These are phyloP conservation scores for Decorospora gaudefroyi DNA, from an alignment of 2,329 filamentous ascomycete genomes.

Conservation along the genomic window DNA sequence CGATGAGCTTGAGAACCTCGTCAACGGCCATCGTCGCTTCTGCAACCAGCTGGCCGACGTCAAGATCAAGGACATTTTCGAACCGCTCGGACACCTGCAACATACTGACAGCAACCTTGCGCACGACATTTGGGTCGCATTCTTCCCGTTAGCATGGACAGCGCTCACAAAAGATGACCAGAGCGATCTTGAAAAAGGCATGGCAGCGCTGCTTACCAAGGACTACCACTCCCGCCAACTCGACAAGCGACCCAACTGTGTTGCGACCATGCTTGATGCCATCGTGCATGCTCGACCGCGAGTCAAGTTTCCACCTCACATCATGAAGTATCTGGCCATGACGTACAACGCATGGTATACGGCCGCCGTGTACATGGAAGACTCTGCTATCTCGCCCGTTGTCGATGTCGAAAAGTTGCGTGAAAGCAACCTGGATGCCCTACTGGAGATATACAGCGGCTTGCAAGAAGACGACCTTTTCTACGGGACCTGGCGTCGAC, in stretches of 20 bases:
- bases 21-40: slow-evolving; percentile 81
- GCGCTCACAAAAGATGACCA: slow-evolving; percentile 85
- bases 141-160: slow-evolving; percentile 95
- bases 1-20: slow-evolving; percentile 77
- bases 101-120: slow-evolving; percentile 82
- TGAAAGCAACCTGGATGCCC: slow-evolving; percentile 92
- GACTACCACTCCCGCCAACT: slow-evolving; percentile 95
- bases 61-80: slow-evolving; percentile 83
- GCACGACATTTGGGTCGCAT: slow-evolving; percentile 84
- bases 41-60: slow-evolving; percentile 81
- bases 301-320: slow-evolving; percentile 92
- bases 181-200: slow-evolving; percentile 83
- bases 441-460: slow-evolving; percentile 89
- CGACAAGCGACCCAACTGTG: slow-evolving; percentile 92
- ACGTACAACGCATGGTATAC: slow-evolving; percentile 98
- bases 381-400: slow-evolving; percentile 80
- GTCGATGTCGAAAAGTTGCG: slow-evolving; percentile 81
- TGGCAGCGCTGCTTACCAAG: slow-evolving; percentile 88
- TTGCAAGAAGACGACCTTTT: slow-evolving; percentile 96
- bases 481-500: slow-evolving; percentile 93
- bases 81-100: slow-evolving; percentile 88
- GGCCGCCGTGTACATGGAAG: slow-evolving; percentile 87
- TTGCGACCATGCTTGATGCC: slow-evolving; percentile 88
- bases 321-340: slow-evolving; percentile 91
- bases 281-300: slow-evolving; percentile 81